A percentile compares a stretch with the other conserved stretches of the same genome.
These are phyloP conservation scores for Stachybotrys chartarum DNA, from an alignment of 2,329 filamentous ascomycete species.

Conservation along the genomic window DNA sequence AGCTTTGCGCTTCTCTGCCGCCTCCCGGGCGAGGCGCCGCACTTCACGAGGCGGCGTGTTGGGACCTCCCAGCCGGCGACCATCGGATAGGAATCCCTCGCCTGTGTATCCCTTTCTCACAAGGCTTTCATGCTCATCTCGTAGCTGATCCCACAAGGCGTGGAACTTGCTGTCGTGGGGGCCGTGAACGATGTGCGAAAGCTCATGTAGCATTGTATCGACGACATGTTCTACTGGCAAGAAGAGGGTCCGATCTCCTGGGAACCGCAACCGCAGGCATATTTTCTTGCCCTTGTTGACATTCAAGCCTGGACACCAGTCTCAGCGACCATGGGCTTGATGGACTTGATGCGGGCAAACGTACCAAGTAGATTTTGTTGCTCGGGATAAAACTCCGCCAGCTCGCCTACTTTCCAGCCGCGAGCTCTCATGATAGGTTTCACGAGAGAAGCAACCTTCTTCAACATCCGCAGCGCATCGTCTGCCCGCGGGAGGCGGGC, in stretches of 20 bases:
- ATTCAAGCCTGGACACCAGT: constrained; percentile 55
- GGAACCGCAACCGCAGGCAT: constrained; percentile 72
- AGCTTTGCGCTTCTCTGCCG: constrained; percentile 62
- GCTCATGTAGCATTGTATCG: constrained; percentile 91
- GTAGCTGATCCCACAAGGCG: constrained; percentile 79
- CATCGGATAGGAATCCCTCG: constrained; percentile 76
- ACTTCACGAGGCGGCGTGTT: constrained; percentile 66
- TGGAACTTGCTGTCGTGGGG: constrained; percentile 81
- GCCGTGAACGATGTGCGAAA: constrained; percentile 79
- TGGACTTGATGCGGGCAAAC: constrained; percentile 4
- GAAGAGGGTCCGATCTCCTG: constrained; percentile 68
- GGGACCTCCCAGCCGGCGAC: constrained; percentile 63
- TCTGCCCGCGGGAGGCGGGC: constrained; percentile 35
- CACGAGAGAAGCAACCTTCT: constrained; percentile 78
- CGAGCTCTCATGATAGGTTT: constrained; percentile 92
- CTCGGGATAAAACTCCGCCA: constrained; percentile 80
- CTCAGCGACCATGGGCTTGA: background rate
- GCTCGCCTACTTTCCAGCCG: constrained; percentile 68
- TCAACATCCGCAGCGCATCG: constrained; percentile 55
- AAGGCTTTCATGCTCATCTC: constrained; percentile 75
- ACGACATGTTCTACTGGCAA: constrained; percentile 71
- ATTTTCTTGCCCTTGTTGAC: constrained; percentile 71
- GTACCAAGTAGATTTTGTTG: constrained; percentile 65
- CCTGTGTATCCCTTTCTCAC: constrained; percentile 80
- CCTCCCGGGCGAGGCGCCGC: constrained; percentile 63